Conservation (phyloP, 495 filamentous ascomycete species). For the Aspergillus haitiensis region DNA sequence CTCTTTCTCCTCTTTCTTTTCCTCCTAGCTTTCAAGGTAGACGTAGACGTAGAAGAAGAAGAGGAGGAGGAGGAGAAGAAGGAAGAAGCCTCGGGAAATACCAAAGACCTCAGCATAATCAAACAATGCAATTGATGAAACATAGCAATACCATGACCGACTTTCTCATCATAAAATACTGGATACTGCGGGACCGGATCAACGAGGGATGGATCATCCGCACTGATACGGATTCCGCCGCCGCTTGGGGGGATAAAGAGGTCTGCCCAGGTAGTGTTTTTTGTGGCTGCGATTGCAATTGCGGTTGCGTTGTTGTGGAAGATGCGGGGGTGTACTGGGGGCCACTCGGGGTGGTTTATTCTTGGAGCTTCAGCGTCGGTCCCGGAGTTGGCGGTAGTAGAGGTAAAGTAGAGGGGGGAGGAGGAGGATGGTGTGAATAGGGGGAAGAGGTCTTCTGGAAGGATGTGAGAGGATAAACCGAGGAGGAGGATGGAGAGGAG, state of each 20-base stretch:
- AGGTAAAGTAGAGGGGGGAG: background rate
- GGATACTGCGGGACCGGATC: too few species aligned
- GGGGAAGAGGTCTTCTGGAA: conserved; percentile 4
- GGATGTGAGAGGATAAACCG: background rate
- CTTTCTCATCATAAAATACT: background rate
- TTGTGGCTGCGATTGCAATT: background rate
- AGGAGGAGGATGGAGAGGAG: conserved; percentile 14
- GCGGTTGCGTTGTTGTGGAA: conserved; percentile 2
- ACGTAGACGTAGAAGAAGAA: too few species aligned
- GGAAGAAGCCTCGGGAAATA: conserved; percentile 1
- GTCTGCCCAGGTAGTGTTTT: conserved; percentile 7
- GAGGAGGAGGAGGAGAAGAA: background rate
- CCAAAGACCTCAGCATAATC: conserved; percentile 16
- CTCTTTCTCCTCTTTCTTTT: too few species aligned
- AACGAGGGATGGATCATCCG: background rate
- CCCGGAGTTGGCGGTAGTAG: background rate
- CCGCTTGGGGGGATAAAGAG: conserved; percentile 16
- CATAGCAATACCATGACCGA: conserved; percentile 37
- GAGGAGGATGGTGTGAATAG: conserved; percentile 4
- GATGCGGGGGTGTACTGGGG: background rate
- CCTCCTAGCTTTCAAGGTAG: background rate
- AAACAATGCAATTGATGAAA: conserved; percentile 57
- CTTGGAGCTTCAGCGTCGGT: conserved; percentile 4
- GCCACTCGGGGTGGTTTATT: background rate
- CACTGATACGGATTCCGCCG: background rate